phyloP scores from a whole-genome alignment of 2,329 filamentous ascomycete species.

The Trichoderma guizhouense region DNA sequence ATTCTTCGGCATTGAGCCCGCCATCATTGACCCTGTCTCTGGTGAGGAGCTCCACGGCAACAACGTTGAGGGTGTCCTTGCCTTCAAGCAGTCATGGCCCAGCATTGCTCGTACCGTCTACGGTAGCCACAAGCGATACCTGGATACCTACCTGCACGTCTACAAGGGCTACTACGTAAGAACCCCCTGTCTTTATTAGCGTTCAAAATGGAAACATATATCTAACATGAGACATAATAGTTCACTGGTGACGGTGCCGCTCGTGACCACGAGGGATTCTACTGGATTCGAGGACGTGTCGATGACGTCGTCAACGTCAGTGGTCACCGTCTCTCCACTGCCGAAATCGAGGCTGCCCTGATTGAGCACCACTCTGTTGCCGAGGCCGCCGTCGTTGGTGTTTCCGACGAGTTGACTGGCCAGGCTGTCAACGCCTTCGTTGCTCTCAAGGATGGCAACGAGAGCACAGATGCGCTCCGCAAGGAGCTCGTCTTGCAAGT shows the following conservation, averaged over 20 bases:
- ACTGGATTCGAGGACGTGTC: conserved; percentile 98
- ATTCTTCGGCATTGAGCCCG: conserved; percentile 97
- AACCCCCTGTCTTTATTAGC: conserved; percentile 21
- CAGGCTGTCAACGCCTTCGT: conserved; percentile 98
- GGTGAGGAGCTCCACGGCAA: conserved; percentile 92
- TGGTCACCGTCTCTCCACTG: conserved; percentile 91
- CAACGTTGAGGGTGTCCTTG: conserved; percentile 93
- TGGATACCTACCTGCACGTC: conserved; percentile 97
- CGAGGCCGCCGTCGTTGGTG: conserved; percentile 92
- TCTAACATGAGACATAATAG: conserved; percentile 37
- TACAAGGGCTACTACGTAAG: conserved; percentile 97
- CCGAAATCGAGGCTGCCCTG: conserved; percentile 95
- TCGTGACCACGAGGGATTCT: conserved; percentile 96
- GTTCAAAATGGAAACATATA: neutral
- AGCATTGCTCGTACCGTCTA: conserved; percentile 98
- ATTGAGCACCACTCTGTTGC: conserved; percentile 88
- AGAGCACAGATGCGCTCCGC: conserved; percentile 72
- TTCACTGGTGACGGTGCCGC: conserved; percentile 93
- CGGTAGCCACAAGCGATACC: conserved; percentile 96
- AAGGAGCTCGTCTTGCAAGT: conserved; percentile 95
- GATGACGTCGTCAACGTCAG: conserved; percentile 99
- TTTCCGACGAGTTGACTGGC: conserved; percentile 88
- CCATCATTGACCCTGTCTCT: conserved; percentile 93
- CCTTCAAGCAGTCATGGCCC: conserved; percentile 97
- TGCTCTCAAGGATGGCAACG: conserved; percentile 79